Base-by-base conservation (phyloP, 2,329 filamentous ascomycete species). In the Neopestalotiopsis rosae region DNA sequence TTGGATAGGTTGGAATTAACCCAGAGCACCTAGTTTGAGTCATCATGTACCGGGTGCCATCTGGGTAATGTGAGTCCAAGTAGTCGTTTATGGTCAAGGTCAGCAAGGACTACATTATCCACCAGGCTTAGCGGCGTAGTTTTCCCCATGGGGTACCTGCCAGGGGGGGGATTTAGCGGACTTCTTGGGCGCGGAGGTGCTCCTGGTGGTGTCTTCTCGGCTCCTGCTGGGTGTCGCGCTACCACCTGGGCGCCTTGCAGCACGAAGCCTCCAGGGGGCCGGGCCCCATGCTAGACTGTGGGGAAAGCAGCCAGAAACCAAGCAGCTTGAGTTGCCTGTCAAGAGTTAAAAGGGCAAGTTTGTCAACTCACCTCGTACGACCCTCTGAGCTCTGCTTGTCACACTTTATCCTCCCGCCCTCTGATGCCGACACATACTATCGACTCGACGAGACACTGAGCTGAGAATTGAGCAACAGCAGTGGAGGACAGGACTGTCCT, bases 331-430 rank as follows among this genome's bases (percentile, higher is more conserved):
- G 28, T 62, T 62, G 59, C 59, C 32, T 20, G 30, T 62, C 59
- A 10, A 20, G 59, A 62, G 59, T 62, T 62, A 30, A 62, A 62
- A 62, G 34, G 59, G 59, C 59, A 62, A 62, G 59, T 62, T 5
- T 34, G 30, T 5, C 32, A 40, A 14, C 34, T 62, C n/a, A 20
- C 59, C 34, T 52, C 17, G 45, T 52, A n/a, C 45, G 45, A 52
- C 45, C 17, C n/a, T 52, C 20, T 20, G 20, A 20, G 45, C 45
- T 52, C 17, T n/a, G 45, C 45, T 52, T 52, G 45, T 52, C n/a
- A 52, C 45, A 52, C 45, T 52, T 52, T 20, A 52, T 52, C 45
- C 20, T 52, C 45, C 45, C 45, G 45, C 45, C 9, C 5, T 52
- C 17, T 52, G 45, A 52, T 20, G 14, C 45, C n/a, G 17, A 6